phyloP scores from a whole-genome alignment of 768 basidiomycete species.

The Leucosporidium yakuticum region DNA sequence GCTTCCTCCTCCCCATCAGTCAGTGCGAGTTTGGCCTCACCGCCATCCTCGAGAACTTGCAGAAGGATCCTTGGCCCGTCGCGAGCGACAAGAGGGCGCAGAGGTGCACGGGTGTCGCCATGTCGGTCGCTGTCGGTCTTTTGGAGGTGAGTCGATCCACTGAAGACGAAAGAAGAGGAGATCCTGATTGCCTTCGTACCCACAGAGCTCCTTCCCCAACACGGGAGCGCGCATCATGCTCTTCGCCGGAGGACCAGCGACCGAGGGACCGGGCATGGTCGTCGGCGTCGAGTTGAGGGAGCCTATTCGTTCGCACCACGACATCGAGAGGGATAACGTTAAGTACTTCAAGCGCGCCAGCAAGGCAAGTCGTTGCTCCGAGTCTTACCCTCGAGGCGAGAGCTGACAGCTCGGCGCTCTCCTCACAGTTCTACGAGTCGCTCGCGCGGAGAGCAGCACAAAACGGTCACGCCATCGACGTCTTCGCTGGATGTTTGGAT shows the following conservation, averaged over 20 bases:
- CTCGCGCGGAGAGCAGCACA: conserved; percentile 86
- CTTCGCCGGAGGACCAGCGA: conserved; percentile 89
- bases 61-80: conserved; percentile 94
- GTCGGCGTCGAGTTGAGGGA: conserved; percentile 93
- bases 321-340: conserved; percentile 91
- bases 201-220: conserved; percentile 70
- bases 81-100: conserved; percentile 87
- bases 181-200: neutral
- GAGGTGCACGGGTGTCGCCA: conserved; percentile 88
- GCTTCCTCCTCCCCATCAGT: conserved; percentile 84
- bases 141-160: conserved; percentile 57
- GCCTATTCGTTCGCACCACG: conserved; percentile 96
- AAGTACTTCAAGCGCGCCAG: conserved; percentile 96
- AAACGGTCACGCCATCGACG: conserved; percentile 89
- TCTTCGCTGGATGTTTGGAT: conserved; percentile 95
- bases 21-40: conserved; percentile 96
- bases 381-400: neutral
- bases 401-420: neutral
- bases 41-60: conserved; percentile 76
- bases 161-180: neutral
- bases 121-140: conserved; percentile 86
- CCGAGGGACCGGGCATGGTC: conserved; percentile 95
- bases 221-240: conserved; percentile 95
- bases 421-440: conserved; percentile 79
- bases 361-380: conserved; percentile 57